phyloP scores from a whole-genome alignment of 257 asterid genomes.

The Prunella vulgaris region DNA sequence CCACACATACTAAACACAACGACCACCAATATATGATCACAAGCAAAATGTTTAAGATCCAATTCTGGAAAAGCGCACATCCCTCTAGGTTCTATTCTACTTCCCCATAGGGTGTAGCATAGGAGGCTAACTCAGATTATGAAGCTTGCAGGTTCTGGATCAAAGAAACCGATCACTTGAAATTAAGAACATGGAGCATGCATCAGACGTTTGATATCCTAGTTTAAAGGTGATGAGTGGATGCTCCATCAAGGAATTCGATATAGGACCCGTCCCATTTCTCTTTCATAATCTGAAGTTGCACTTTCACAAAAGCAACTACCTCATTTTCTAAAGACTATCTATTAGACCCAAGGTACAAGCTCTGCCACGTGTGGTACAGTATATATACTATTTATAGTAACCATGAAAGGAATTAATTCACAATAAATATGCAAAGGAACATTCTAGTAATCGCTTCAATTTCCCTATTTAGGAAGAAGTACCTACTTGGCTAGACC shows the following conservation, averaged over 20 bases:
- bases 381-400: neutral
- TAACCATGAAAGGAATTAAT: neutral
- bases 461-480: conserved; percentile 30
- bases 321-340: neutral
- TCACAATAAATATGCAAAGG: neutral
- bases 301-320: neutral
- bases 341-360: neutral
- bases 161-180: neutral
- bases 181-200: neutral
- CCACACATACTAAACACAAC: neutral
- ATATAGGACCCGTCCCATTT: neutral
- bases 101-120: neutral
- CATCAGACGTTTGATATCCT: neutral
- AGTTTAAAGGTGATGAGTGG: neutral
- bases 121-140: neutral
- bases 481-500: conserved; percentile 83
- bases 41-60: neutral
- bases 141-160: neutral
- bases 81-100: neutral
- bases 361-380: neutral
- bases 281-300: neutral
- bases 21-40: neutral
- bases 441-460: neutral
- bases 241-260: neutral
- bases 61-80: neutral